Evolutionary conservation across 2,329 filamentous ascomycete species (phyloP), one percentile per base, ranked within the genome.

Genomic region (Phymatotrichopsis omnivora): DNA sequence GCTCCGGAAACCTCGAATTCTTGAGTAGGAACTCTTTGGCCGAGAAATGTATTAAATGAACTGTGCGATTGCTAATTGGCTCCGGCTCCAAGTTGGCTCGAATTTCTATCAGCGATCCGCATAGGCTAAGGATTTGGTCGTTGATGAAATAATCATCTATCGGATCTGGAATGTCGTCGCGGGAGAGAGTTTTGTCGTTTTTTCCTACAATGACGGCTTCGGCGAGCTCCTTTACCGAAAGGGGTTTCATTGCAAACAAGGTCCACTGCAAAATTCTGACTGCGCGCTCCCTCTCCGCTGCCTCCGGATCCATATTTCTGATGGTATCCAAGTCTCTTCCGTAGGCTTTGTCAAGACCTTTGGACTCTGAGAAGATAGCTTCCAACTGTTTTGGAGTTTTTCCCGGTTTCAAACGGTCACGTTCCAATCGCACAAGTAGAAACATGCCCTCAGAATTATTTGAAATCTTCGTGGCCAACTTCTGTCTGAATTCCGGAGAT

Each of bases 141-240:
- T 60, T 54, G 19, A 65, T 41, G 16, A 64, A 54, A 31, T 61
- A n/a, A n/a, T n/a, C n/a, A n/a, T n/a, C n/a, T n/a, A n/a, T n/a
- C n/a, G n/a, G n/a, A n/a, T n/a, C n/a, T n/a, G n/a, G n/a, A n/a
- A n/a, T n/a, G n/a, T n/a, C 56, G 25, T 64, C 57, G 5, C 54
- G 52, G 16, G 66, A 57, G 2, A 51, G 54, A 14, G 56, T 55
- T 7, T 55, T 34, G 6, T 52, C 49, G 19, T 51, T 45, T 3
- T 58, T 42, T 20, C 65, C 53, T 10, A 62, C 51, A 3, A 60
- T 59, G 3, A 62, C 45, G 10, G 57, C 56, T 33, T 63, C 60
- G 2, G 53, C 57, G 16, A 60, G 43, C 39, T 63, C 58, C 29
- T 51, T 45, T 2, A 62, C 8, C n/a, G 32, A 49, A 11, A 50